phyloP scores from a whole-genome alignment of 768 basidiomycete genomes.

The Hydnum rufescens region DNA sequence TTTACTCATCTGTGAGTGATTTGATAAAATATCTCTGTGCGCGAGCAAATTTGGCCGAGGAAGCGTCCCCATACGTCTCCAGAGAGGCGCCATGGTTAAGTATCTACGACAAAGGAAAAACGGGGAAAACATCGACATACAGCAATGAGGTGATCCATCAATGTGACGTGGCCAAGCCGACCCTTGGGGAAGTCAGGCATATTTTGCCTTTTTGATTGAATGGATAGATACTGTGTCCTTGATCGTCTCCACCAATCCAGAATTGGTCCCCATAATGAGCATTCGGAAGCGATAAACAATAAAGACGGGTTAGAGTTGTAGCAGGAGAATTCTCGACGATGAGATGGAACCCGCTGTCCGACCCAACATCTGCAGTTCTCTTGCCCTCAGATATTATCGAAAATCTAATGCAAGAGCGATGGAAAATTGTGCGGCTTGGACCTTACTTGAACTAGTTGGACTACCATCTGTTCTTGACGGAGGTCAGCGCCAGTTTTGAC shows the following conservation, averaged over 20 bases:
- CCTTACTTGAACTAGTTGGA: slow-evolving; percentile 55
- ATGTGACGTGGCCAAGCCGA: slow-evolving; percentile 64
- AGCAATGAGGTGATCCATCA: slow-evolving; percentile 80
- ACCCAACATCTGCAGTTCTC: slow-evolving; percentile 88
- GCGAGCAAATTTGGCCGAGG: slow-evolving; percentile 67
- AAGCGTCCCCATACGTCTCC: slow-evolving; percentile 85
- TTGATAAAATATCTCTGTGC: slow-evolving; percentile 91
- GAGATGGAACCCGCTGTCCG: slow-evolving; percentile 34
- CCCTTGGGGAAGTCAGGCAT: slow-evolving; percentile 76
- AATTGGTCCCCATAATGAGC: slow-evolving; percentile 77
- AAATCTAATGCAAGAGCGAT: slow-evolving; percentile 26
- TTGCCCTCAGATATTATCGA: slow-evolving; percentile 86
- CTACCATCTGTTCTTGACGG: slow-evolving; percentile 92
- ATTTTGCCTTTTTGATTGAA: slow-evolving; percentile 97
- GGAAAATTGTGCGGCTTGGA: background rate
- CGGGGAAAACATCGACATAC: slow-evolving; percentile 25
- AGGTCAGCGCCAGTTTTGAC: slow-evolving; percentile 96
- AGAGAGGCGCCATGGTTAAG: background rate
- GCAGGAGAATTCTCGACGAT: background rate
- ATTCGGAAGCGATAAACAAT: slow-evolving; percentile 87
- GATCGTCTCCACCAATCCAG: slow-evolving; percentile 93
- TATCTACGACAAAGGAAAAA: too few relatives aligned
- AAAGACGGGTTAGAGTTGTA: background rate
- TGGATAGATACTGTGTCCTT: slow-evolving; percentile 97
- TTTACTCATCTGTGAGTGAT: slow-evolving; percentile 53